A percentile compares a stretch with the other conserved stretches of the same genome.
These are phyloP conservation scores for Nakaseomyces kungkrabaensis DNA, from an alignment of 1,139 yeast genomes.

Conservation along the genomic window DNA sequence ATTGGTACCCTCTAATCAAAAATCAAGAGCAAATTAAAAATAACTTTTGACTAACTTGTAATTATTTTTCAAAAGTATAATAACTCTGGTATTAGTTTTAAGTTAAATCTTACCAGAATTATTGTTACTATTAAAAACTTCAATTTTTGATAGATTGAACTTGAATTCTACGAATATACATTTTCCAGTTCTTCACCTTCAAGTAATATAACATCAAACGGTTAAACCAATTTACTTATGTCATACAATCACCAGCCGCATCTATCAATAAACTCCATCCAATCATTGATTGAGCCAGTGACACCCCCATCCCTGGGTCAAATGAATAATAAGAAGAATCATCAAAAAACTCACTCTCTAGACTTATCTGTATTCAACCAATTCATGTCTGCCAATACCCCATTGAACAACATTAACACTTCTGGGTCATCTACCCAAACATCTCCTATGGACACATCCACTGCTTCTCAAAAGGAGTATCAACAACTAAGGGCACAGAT, in stretches of 20 bases:
- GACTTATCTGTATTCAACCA: conserved; percentile 27
- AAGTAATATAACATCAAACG: neutral
- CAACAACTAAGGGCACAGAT: neutral
- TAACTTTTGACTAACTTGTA: neutral
- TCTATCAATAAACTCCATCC: conserved; percentile 31
- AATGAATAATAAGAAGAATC: conserved; percentile 25
- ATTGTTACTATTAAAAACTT: neutral
- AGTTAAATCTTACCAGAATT: neutral
- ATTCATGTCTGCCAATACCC: conserved; percentile 15
- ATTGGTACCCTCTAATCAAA: neutral
- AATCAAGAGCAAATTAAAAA: neutral
- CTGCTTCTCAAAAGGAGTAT: neutral
- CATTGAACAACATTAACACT: conserved; percentile 4
- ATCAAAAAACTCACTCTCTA: conserved; percentile 28
- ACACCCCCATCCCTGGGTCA: conserved; percentile 29
- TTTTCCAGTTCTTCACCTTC: neutral
- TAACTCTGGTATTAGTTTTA: neutral
- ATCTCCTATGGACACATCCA: neutral
- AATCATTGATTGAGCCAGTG: conserved; percentile 34
- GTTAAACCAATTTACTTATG: conserved; percentile 4
- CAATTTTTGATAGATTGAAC: neutral
- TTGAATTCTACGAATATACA: neutral
- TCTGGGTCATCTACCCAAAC: conserved; percentile 5
- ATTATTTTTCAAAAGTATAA: neutral
- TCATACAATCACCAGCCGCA: conserved; percentile 26